These are phyloP conservation scores for Xylariales sp. DNA, from an alignment of 2,329 filamentous ascomycete genomes.

Conservation along the genomic window DNA sequence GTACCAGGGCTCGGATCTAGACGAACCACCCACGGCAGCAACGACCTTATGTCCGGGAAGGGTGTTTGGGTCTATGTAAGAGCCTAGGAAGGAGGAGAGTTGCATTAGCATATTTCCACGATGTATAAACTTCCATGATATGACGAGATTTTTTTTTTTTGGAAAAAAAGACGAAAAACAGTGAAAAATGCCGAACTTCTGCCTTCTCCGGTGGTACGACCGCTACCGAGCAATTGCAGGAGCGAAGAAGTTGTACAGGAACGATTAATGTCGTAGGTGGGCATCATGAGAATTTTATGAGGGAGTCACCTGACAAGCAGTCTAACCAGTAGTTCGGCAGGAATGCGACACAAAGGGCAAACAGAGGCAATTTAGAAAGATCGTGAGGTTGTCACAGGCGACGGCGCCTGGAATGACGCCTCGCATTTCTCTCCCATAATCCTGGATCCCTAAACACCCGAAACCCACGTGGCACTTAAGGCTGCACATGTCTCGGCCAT, in stretches of 20 bases:
- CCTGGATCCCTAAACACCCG: slow-evolving; percentile 26
- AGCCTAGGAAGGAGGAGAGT: slow-evolving; percentile 47
- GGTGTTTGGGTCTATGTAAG: slow-evolving; percentile 43
- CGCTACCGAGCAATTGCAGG: slow-evolving; percentile 15
- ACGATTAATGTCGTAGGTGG: slow-evolving; percentile 20
- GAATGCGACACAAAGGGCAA: slow-evolving; percentile 43
- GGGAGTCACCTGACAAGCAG: slow-evolving; percentile 33
- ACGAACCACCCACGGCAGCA: slow-evolving; percentile 34
- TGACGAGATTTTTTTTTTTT: neutral
- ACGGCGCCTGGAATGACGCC: slow-evolving; percentile 46
- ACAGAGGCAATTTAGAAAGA: slow-evolving; percentile 40
- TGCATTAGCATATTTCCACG: slow-evolving; percentile 48
- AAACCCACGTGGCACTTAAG: slow-evolving; percentile 40
- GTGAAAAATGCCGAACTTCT: neutral
- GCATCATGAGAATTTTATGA: slow-evolving; percentile 43
- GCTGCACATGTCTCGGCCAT: slow-evolving; percentile 33
- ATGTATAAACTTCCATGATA: slow-evolving; percentile 46
- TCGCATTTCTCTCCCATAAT: slow-evolving; percentile 37
- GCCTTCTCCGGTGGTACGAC: slow-evolving; percentile 17
- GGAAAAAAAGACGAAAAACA: neutral
- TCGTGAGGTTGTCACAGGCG: slow-evolving; percentile 49
- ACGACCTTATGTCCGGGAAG: slow-evolving; percentile 38
- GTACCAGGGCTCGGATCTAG: slow-evolving; percentile 43
- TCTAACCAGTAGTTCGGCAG: slow-evolving; percentile 23
- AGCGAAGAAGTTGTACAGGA: slow-evolving; percentile 19